Conservation (phyloP, 2,329 filamentous ascomycete species). For the Plenodomus tracheiphilus region DNA sequence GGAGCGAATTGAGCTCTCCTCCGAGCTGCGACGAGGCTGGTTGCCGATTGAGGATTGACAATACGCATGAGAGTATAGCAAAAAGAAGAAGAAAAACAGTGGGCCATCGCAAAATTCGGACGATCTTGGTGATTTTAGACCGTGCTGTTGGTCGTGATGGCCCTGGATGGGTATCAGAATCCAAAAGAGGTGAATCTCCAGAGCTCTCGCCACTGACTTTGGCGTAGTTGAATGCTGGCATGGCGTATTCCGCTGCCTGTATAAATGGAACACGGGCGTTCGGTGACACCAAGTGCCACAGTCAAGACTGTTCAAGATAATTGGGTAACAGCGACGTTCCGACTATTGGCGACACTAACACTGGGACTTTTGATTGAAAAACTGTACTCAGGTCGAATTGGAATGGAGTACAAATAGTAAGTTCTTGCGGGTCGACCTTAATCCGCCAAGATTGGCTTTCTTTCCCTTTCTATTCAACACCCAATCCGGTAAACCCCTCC, state of each 20-base stretch:
- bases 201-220: slow-evolving; percentile 16
- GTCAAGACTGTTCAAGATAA: too few species aligned
- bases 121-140: background rate
- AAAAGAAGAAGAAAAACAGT: slow-evolving; percentile 9
- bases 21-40: slow-evolving; percentile 1
- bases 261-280: too few species aligned
- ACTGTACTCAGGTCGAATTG: too few species aligned
- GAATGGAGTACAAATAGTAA: too few species aligned
- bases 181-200: background rate
- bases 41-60: slow-evolving; percentile 17
- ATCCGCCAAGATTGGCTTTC: background rate
- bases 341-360: too few species aligned
- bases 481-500: slow-evolving; percentile 7
- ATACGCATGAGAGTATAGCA: slow-evolving; percentile 12
- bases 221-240: slow-evolving; percentile 8
- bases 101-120: slow-evolving; percentile 14
- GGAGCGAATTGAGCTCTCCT: slow-evolving; percentile 16
- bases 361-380: too few species aligned
- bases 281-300: too few species aligned
- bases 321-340: too few species aligned
- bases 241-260: too few species aligned
- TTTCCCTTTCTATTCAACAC: slow-evolving; percentile 8
- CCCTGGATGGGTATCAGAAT: background rate
- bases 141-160: background rate
- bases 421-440: too few species aligned